A percentile compares a stretch with the other conserved stretches of the same genome.
phyloP scores from a whole-genome alignment of 768 basidiomycete genomes.

The Rickenella mellea region DNA sequence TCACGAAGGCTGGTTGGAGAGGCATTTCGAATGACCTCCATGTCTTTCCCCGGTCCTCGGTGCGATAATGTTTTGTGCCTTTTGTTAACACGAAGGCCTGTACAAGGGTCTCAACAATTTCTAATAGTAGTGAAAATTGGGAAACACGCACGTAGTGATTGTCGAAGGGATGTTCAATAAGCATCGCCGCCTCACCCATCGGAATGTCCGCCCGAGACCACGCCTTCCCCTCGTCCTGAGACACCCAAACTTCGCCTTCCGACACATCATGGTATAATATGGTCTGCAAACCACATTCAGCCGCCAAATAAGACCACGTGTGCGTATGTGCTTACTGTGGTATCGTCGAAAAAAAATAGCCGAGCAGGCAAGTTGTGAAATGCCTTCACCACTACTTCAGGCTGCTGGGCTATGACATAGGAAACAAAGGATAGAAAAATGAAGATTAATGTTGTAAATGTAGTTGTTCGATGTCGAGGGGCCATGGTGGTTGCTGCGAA shows the following conservation, averaged over 20 bases:
- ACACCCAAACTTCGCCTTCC: conserved; percentile 63
- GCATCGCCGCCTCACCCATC: conserved; percentile 50
- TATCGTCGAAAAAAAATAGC: conserved; percentile 91
- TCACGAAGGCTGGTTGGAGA: conserved; percentile 43
- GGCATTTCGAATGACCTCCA: conserved; percentile 80
- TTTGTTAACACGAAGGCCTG: conserved; percentile 85
- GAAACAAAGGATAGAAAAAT: not conserved
- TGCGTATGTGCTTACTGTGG: conserved; percentile 47
- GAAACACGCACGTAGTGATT: conserved; percentile 49
- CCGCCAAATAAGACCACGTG: not conserved
- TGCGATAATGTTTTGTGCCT: conserved; percentile 73
- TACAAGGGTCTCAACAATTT: not conserved
- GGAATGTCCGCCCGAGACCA: conserved; percentile 51
- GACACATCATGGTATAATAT: conserved; percentile 78
- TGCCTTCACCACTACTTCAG: conserved; percentile 36
- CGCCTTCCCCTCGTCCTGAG: conserved; percentile 77
- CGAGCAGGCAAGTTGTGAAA: conserved; percentile 68
- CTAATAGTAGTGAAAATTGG: not conserved
- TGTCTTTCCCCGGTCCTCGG: conserved; percentile 76
- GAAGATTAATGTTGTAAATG: too few species aligned
- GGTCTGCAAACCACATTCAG: conserved; percentile 24
- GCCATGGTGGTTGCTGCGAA: too few species aligned
- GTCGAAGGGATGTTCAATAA: conserved; percentile 83
- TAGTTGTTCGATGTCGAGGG: too few species aligned
- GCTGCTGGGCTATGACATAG: conserved; percentile 27